Evolutionary conservation across 331 rosid genomes (phyloP), one percentile per base, ranked within the genome.

Genomic region (Acacia concinna): DNA sequence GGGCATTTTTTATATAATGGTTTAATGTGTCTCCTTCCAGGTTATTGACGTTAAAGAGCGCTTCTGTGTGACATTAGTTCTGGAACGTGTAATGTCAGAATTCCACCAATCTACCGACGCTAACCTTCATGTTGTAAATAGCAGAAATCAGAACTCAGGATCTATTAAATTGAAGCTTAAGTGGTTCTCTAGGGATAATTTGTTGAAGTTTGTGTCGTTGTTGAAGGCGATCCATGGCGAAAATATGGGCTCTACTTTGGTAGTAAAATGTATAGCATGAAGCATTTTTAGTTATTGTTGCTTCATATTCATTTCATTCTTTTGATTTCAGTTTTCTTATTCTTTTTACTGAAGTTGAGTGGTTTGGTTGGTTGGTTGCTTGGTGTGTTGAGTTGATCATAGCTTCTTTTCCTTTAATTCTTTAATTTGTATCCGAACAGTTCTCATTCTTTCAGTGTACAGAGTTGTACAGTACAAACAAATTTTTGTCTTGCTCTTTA

Each of bases 151-250:
- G 6, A 65, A 70, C 46, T 79, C 82, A 0, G 81, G 85, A 40
- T 79, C 86, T 75, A 60, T 54, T 60, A 86, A 84, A 73, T 82
- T 94, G 96, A 96, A 89, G 85, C 80, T 96, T 68, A 79, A 72
- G 84, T 96, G 98, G 98, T 88, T 88, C 76, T 90, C 93, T 20
- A 79, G 80, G 54, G 91, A 88, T 60, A 59, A 84, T 82, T 81
- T 87, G 40, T 84, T 84, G 78, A 90, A 96, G 77, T 96, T 96
- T 25, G 87, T 90, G 79, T 88, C 92, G 8, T 79, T 93, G 85
- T 23, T 89, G 87, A 93, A 88, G 89, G 99, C 99, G 59, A 90
- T 95, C 80, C 92, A 85, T 71, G 90, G 82, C 6, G 96, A 85
- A 66, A 79, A 67, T 65, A 62, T 54, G 70, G 51, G 17, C 34